phyloP scores from a whole-genome alignment of 805 yeast genomes.

The Pichia scutulata region DNA sequence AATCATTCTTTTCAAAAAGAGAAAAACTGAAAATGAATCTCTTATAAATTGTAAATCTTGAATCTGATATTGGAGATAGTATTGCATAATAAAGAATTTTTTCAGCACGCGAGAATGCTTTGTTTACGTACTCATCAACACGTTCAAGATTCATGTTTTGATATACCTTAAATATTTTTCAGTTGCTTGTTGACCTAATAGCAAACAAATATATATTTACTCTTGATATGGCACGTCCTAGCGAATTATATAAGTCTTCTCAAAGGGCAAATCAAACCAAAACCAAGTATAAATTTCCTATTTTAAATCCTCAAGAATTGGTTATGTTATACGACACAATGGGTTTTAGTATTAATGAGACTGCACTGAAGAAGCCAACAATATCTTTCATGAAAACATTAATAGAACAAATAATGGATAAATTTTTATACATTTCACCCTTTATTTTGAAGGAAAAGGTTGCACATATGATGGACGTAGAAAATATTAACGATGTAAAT shows the following conservation, averaged over 20 bases:
- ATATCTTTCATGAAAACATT: conserved; percentile 26
- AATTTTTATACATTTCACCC: conserved; percentile 28
- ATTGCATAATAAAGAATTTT: too few relatives aligned
- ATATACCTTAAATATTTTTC: background rate
- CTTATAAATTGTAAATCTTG: too few relatives aligned
- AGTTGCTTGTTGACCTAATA: background rate
- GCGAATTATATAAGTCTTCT: conserved; percentile 28
- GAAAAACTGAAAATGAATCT: background rate
- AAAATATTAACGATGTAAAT: conserved; percentile 11
- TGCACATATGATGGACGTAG: conserved; percentile 17
- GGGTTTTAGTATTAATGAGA: conserved; percentile 25
- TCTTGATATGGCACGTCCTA: conserved; percentile 28
- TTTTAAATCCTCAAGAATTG: conserved; percentile 24
- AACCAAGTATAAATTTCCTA: conserved; percentile 28
- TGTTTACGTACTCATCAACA: background rate
- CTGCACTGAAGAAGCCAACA: conserved; percentile 25
- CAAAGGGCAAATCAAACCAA: conserved; percentile 16
- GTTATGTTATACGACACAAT: conserved; percentile 22
- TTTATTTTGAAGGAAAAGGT: conserved; percentile 22
- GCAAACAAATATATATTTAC: background rate
- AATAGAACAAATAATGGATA: conserved; percentile 29
- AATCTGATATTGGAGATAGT: background rate
- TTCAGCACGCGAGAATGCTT: background rate
- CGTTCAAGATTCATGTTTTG: background rate
- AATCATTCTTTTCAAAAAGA: background rate